A percentile compares a stretch with the other conserved stretches of the same genome.
These are phyloP conservation scores for Elasticomyces elasticus DNA, from an alignment of 495 filamentous ascomycete species.

Conservation along the genomic window DNA sequence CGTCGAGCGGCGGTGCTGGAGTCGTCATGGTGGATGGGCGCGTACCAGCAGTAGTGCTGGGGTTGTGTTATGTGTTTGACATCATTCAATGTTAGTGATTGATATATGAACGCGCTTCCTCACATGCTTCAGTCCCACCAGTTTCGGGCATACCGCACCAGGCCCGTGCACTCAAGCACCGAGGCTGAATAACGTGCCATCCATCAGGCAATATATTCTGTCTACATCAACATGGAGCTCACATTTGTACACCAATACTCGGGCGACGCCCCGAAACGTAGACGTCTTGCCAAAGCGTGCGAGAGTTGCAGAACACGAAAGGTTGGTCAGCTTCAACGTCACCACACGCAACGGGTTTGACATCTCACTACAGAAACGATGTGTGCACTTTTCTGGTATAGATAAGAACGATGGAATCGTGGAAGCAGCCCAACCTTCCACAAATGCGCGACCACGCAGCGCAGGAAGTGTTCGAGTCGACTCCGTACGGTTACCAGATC, in stretches of 20 bases:
- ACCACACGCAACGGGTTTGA: neutral
- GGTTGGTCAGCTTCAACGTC: neutral
- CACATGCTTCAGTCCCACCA: too few relatives aligned
- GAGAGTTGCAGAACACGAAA: conserved; percentile 16
- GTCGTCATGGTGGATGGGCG: conserved; percentile 2
- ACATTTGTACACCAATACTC: conserved; percentile 20
- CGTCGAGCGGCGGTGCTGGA: conserved; percentile 11
- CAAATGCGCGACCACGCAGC: neutral
- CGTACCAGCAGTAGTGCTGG: neutral
- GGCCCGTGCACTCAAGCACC: too few relatives aligned
- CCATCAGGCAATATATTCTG: neutral
- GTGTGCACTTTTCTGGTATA: conserved; percentile 5
- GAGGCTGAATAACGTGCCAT: too few relatives aligned
- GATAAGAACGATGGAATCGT: neutral
- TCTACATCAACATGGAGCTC: conserved; percentile 10
- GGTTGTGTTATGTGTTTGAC: too few relatives aligned
- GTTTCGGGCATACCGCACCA: too few relatives aligned
- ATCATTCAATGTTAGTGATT: too few relatives aligned
- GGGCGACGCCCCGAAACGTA: conserved; percentile 19
- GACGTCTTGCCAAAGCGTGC: conserved; percentile 21
- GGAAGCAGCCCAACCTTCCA: too few relatives aligned
- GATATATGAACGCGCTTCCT: too few relatives aligned
- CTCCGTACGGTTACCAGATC: neutral
- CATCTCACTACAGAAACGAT: conserved; percentile 13
- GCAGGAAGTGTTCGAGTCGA: neutral